Percentiles rank a stretch among this genome's conserved stretches.
These are phyloP conservation scores for Bipolaris gigantea DNA, from an alignment of 2,329 filamentous ascomycete genomes.

Conservation along the genomic window DNA sequence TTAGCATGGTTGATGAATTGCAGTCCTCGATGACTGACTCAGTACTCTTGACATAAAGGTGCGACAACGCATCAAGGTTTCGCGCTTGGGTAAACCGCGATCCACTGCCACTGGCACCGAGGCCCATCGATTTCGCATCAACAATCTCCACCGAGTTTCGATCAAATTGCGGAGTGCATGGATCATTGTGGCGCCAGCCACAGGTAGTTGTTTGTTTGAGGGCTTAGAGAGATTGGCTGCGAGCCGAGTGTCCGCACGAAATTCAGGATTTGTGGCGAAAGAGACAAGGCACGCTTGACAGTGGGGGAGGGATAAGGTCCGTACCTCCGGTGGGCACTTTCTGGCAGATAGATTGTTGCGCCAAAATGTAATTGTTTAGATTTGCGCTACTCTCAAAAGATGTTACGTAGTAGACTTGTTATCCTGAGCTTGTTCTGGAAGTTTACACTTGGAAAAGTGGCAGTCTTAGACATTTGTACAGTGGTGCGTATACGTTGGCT, in stretches of 20 bases:
- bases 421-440: too few species aligned
- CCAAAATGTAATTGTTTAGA: too few species aligned
- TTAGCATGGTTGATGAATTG: neutral
- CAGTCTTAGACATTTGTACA: too few species aligned
- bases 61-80: neutral
- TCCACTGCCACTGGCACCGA: neutral
- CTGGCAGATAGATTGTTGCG: too few species aligned
- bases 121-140: neutral
- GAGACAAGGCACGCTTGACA: constrained; percentile 87
- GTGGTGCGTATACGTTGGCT: too few species aligned
- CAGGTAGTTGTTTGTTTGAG: too few species aligned
- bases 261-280: constrained; percentile 85
- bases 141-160: neutral
- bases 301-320: constrained; percentile 75
- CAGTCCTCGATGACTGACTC: neutral
- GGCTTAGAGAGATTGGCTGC: too few species aligned
- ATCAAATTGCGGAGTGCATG: neutral
- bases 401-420: too few species aligned
- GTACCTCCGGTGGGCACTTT: constrained; percentile 48
- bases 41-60: neutral
- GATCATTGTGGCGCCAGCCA: neutral
- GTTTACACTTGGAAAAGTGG: too few species aligned
- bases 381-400: too few species aligned
- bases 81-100: neutral
- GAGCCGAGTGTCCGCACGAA: constrained; percentile 65